Percentiles rank a stretch among this genome's conserved stretches.
phyloP scores from a whole-genome alignment of 768 basidiomycete genomes.

The Kockovaella imperatae region DNA sequence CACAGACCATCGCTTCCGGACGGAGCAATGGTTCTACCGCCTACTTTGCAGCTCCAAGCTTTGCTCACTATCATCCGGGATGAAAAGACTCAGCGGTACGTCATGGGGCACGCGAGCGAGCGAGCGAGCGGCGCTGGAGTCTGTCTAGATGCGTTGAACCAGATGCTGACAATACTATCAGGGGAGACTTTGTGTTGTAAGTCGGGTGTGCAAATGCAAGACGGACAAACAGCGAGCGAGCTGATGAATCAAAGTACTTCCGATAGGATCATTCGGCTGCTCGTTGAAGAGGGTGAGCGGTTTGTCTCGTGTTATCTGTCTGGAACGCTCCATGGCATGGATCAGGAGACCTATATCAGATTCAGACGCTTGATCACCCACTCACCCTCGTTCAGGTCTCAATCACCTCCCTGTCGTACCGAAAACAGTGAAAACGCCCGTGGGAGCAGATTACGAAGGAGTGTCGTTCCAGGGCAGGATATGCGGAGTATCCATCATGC shows the following conservation, averaged over 20 bases:
- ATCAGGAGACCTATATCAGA: too few relatives aligned
- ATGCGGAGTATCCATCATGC: slow-evolving; percentile 87
- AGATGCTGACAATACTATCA: slow-evolving; percentile 14
- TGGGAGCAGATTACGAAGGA: slow-evolving; percentile 75
- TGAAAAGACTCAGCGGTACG: slow-evolving; percentile 62
- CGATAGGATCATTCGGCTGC: slow-evolving; percentile 64
- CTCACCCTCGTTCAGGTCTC: slow-evolving; percentile 54
- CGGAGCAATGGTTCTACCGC: slow-evolving; percentile 80
- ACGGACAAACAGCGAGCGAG: background rate
- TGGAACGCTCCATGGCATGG: too few relatives aligned
- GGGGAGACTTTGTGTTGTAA: slow-evolving; percentile 83
- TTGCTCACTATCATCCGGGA: slow-evolving; percentile 91
- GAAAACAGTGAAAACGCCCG: slow-evolving; percentile 47
- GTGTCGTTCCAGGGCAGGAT: slow-evolving; percentile 95
- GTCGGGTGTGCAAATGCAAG: slow-evolving; percentile 1
- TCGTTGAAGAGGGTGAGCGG: slow-evolving; percentile 49
- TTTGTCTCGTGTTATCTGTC: background rate
- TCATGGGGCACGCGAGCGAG: background rate
- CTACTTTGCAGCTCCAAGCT: slow-evolving; percentile 88
- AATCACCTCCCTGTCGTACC: slow-evolving; percentile 77
- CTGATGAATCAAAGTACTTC: slow-evolving; percentile 31
- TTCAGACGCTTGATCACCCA: background rate
- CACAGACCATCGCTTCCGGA: too few relatives aligned
- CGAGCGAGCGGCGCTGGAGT: too few relatives aligned
- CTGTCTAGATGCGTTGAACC: background rate